Conservation (phyloP, 345 rosid genomes). For the Eucalyptus sp. region DNA sequence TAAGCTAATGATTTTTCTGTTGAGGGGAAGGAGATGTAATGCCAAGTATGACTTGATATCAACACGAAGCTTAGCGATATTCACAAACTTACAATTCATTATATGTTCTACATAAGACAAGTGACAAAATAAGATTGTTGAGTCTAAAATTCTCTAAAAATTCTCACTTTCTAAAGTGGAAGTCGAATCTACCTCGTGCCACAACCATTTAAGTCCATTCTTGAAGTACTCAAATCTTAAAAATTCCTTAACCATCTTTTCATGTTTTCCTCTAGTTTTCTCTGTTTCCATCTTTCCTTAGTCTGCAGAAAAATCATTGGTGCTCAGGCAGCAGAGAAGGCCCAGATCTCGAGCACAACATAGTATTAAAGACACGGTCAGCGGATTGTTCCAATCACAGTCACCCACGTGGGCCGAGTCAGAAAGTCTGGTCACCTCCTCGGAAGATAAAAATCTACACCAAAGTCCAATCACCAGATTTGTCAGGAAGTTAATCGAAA, state of each 20-base stretch:
- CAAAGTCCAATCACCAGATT: background rate
- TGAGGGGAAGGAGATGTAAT: background rate
- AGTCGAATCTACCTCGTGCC: background rate
- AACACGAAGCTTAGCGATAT: background rate
- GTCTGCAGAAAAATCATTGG: background rate
- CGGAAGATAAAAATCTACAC: background rate
- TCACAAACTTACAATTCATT: fast-evolving
- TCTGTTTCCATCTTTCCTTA: background rate
- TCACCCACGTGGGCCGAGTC: fast-evolving
- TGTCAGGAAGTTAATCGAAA: background rate
- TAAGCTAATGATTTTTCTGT: background rate
- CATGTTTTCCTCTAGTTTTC: background rate
- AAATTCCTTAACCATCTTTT: background rate
- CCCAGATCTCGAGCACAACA: background rate
- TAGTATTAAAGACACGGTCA: background rate
- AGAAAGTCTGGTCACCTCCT: background rate
- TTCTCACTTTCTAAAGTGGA: background rate
- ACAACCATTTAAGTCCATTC: background rate
- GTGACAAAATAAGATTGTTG: background rate
- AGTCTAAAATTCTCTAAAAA: background rate
- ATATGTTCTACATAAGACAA: background rate
- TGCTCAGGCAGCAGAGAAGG: background rate
- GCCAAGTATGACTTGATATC: background rate
- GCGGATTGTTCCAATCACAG: background rate
- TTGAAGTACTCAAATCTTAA: background rate